Conservation (phyloP, 2,329 filamentous ascomycete species). For the Teratosphaeria gauchensis region DNA sequence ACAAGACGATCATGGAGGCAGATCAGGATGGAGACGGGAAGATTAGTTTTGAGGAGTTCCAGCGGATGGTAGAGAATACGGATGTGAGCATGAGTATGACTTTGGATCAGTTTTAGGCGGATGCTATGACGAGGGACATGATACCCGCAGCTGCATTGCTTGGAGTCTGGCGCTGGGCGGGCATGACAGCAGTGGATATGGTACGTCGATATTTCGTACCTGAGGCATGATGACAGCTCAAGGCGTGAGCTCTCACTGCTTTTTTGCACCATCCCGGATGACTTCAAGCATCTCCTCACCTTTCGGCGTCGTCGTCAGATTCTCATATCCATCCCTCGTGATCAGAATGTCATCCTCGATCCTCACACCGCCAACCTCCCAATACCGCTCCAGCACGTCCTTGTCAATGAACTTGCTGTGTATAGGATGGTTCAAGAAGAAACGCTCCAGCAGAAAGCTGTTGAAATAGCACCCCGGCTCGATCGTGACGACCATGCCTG, state of each 20-base stretch:
- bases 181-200: neutral
- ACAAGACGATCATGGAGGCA: slow-evolving; percentile 99
- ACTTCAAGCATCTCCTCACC: slow-evolving; percentile 26
- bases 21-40: slow-evolving; percentile 92
- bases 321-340: slow-evolving; percentile 68
- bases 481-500: slow-evolving; percentile 79
- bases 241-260: neutral
- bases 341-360: slow-evolving; percentile 85
- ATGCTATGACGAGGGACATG: neutral
- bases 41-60: slow-evolving; percentile 99
- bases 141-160: neutral
- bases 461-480: slow-evolving; percentile 85
- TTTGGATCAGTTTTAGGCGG: slow-evolving; percentile 24
- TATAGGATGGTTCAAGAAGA: slow-evolving; percentile 51
- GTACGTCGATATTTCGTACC: neutral
- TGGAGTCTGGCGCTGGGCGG: neutral
- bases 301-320: slow-evolving; percentile 68
- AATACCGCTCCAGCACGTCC: slow-evolving; percentile 57
- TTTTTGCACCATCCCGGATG: slow-evolving; percentile 9
- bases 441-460: slow-evolving; percentile 56
- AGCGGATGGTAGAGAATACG: slow-evolving; percentile 96
- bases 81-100: slow-evolving; percentile 61
- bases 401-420: slow-evolving; percentile 56
- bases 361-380: slow-evolving; percentile 72
- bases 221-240: neutral